These are phyloP conservation scores for Parathielavia appendiculata DNA, from an alignment of 495 filamentous ascomycete genomes.

Conservation along the genomic window DNA sequence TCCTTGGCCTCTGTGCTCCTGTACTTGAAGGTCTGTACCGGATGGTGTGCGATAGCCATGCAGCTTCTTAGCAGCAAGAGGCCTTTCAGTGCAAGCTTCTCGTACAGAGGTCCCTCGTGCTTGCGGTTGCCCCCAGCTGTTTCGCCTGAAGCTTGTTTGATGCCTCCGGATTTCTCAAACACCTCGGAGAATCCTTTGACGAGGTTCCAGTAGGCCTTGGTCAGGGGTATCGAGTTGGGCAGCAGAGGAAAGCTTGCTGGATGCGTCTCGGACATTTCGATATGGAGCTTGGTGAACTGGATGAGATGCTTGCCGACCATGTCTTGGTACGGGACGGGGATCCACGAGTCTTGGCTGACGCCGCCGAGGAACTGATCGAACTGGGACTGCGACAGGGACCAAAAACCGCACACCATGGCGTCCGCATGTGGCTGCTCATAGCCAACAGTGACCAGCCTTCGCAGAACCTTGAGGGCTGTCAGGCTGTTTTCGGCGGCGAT, in stretches of 20 bases:
- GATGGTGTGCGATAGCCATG: conserved; percentile 74
- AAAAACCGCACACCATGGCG: conserved; percentile 67
- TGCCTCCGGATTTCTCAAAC: conserved; percentile 50
- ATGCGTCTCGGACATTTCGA: conserved; percentile 71
- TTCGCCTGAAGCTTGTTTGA: conserved; percentile 41
- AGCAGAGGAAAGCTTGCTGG: conserved; percentile 76
- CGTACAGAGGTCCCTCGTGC: conserved; percentile 56
- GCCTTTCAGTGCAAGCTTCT: conserved; percentile 73
- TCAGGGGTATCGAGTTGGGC: conserved; percentile 67
- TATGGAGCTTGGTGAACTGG: conserved; percentile 86
- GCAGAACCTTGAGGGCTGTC: conserved; percentile 68
- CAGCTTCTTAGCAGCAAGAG: conserved; percentile 80
- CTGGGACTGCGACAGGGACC: conserved; percentile 64
- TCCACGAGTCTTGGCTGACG: conserved; percentile 44
- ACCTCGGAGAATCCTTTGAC: conserved; percentile 68
- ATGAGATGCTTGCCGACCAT: conserved; percentile 77
- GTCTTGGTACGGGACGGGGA: conserved; percentile 41
- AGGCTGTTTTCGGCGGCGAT: conserved; percentile 69
- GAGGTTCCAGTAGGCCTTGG: conserved; percentile 77
- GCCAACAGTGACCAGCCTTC: conserved; percentile 72
- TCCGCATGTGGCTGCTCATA: conserved; percentile 80
- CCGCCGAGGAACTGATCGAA: conserved; percentile 62
- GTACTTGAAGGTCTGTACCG: conserved; percentile 75
- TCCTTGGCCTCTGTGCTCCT: conserved; percentile 63
- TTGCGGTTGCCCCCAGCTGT: conserved; percentile 49